These are phyloP conservation scores for Russula brevipes DNA, from an alignment of 768 basidiomycete genomes.

Conservation along the genomic window DNA sequence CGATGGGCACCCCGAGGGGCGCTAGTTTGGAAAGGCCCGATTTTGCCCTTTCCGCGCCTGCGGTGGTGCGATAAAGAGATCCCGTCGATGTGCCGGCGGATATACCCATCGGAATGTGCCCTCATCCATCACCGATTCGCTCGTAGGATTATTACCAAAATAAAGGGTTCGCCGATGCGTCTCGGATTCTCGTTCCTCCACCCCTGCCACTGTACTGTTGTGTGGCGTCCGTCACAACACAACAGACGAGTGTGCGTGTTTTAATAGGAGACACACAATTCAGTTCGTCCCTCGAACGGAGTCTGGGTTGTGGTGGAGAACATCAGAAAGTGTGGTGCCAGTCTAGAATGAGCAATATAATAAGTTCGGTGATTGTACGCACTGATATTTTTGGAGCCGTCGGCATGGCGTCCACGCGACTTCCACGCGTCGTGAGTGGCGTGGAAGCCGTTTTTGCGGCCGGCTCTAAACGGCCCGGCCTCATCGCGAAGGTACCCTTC, in stretches of 20 bases:
- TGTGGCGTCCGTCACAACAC: neutral
- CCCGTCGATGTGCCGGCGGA: conserved; percentile 1
- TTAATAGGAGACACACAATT: conserved; percentile 34
- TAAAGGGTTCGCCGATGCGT: neutral
- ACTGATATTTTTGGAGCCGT: neutral
- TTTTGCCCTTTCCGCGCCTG: neutral
- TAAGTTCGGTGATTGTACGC: conserved; percentile 28
- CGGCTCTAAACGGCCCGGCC: conserved; percentile 27
- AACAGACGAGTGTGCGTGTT: neutral
- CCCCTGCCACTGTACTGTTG: neutral
- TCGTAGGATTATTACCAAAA: neutral
- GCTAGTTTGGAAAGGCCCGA: neutral
- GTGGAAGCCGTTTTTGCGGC: no score
- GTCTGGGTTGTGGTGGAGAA: conserved; percentile 33
- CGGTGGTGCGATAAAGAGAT: neutral
- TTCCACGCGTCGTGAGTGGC: no score
- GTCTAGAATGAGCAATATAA: neutral
- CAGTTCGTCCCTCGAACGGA: conserved; percentile 34
- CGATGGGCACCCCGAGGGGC: neutral
- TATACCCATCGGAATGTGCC: neutral
- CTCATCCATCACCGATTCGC: conserved; percentile 6
- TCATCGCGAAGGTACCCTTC: neutral
- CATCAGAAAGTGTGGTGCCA: conserved; percentile 31
- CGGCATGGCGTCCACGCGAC: neutral
- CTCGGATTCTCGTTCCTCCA: conserved; percentile 6